Conservation (phyloP, 805 yeast genomes). For the Nakazawaea siamensis region DNA sequence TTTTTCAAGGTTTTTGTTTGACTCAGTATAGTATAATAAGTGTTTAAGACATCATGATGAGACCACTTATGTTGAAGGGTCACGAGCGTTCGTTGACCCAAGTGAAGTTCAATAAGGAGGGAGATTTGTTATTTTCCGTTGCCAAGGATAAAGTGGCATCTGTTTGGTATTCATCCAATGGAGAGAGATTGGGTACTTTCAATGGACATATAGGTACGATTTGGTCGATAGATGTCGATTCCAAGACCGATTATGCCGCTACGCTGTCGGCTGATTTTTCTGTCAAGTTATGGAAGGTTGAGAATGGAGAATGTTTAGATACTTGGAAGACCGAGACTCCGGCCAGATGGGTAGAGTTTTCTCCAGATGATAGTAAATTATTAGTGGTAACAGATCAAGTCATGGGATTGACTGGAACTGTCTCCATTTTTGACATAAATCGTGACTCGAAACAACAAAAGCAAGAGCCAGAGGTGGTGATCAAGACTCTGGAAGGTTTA, state of each 20-base stretch:
- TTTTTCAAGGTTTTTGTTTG: too few species aligned
- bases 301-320: constrained; percentile 66
- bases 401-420: constrained; percentile 81
- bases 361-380: constrained; percentile 60
- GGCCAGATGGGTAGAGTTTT: constrained; percentile 84
- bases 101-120: constrained; percentile 91
- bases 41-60: constrained; percentile 36
- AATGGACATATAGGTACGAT: constrained; percentile 88
- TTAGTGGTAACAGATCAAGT: constrained; percentile 83
- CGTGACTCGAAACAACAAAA: constrained; percentile 36
- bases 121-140: constrained; percentile 86
- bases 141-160: constrained; percentile 88
- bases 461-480: constrained; percentile 48
- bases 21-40: too few species aligned
- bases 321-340: constrained; percentile 76
- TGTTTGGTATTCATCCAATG: constrained; percentile 91
- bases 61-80: constrained; percentile 74
- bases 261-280: constrained; percentile 91
- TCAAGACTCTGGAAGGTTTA: constrained; percentile 51
- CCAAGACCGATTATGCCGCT: constrained; percentile 55
- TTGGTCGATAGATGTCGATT: constrained; percentile 87
- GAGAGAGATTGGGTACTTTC: constrained; percentile 93
- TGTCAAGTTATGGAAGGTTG: constrained; percentile 76
- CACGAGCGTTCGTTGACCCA: constrained; percentile 98
- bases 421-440: constrained; percentile 58